Evolutionary conservation across 1,284 basidiomycete genomes (phyloP), one percentile per base, ranked within the genome.

Genomic region (Inonotus hispidus): DNA sequence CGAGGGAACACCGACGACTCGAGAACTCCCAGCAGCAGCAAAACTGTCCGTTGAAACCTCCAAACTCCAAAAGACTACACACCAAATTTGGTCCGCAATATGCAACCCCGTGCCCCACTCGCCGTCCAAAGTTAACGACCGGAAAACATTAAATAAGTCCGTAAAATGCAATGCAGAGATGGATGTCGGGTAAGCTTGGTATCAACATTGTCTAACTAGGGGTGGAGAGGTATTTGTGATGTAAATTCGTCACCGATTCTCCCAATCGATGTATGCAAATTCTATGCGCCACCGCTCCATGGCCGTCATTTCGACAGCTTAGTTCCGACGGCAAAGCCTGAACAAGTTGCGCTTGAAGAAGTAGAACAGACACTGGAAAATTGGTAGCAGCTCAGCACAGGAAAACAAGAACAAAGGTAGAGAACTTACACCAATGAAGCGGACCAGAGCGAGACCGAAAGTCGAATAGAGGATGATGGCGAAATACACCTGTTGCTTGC

Each of bases 391-490:
- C n/a, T 23, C 37, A 21, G 60, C 21, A 29, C 19, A 49, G 37
- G 37, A 39, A 35, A 2, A 27, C 53, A 25, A 1, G 2, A 13
- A 21, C 3, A 23, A 47, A 57, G 19, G 1, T 23, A 60, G 60
- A 37, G 21, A 58, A 84, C 92, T 70, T 73, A 94, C 92, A 68
- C 93, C 93, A 41, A 75, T 64, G 73, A 98, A 95, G 49, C 94
- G 84, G 66, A 98, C 84, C 46, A 83, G 74, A 4, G 92, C 82
- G 23, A 98, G 79, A 5, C 74, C 86, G 71, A 97, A 96, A 0
- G 94, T 98, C 32, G 92, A 88, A 79, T 92, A 98, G 39, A 98
- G 79, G 65, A 98, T 90, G 63, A 93, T 75, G 27, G 82, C 79
- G 74, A 95, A 95, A 74, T 95, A 95, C 29, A 76, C 76, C 70